Base-by-base conservation (phyloP, 257 asterid genomes). In the Thymus mandschuricus region DNA sequence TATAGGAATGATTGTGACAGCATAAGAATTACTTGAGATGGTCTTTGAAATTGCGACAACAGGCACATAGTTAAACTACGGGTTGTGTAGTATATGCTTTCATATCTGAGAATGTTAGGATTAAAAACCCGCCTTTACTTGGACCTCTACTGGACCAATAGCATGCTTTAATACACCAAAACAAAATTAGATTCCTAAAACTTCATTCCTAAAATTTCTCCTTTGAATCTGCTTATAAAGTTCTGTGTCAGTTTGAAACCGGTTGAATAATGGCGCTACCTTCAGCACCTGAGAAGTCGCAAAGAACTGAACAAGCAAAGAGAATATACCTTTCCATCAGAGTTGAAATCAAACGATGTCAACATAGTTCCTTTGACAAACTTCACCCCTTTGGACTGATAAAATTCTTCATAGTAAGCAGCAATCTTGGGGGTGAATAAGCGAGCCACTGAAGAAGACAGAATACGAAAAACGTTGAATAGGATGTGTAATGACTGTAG, bases 341-440 rank as follows among this genome's bases (percentile, higher is more conserved):
- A 64, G 81, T 83, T 83, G 43, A 88, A 79, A 77, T 95, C 98
- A 64, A 95, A 92, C 60, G 99, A 95, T 70, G 97, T 73, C 88
- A 92, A 75, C 48, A 88, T 92, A 27, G 95, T 92, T 81, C 98
- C 99, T 85, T 92, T 95, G 66, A 85, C 75, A 68, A 95, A 95
- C 73, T 84, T 86, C 78, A 95, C 97, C 70, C 99, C 99, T 87
- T 86, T 89, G 63, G 98, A 84, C 91, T 84, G 72, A 84, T 89
- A 95, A 80, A 82, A 95, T 31, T 95, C 96, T 86, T 95, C 99
- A 56, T 95, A 92, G 83, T 81, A 89, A 69, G 84, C 81, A 40
- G 99, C 95, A 75, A 95, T 87, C 82, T 86, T 87, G 45, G 97
- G 80, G 41, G 96, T 89, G 77, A 92, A 92, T 74, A 95, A 83